phyloP scores from a whole-genome alignment of 441 rosid species.

The Pelargonium cotyledonis region DNA sequence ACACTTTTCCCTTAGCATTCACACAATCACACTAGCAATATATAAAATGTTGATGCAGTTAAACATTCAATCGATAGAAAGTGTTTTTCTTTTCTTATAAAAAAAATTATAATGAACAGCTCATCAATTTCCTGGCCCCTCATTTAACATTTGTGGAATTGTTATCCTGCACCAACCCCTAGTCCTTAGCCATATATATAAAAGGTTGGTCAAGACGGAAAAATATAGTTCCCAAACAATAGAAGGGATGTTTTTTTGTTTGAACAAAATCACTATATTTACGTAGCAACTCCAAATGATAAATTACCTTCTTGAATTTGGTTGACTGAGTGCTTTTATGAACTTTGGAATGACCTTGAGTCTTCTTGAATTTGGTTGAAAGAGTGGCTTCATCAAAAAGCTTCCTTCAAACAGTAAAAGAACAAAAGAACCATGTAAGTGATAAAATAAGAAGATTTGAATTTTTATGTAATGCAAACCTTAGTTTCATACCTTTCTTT shows the following conservation, averaged over 20 bases:
- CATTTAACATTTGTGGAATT: neutral
- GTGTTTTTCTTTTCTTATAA: neutral
- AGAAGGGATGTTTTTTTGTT: neutral
- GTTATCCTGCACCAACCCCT: too few relatives aligned
- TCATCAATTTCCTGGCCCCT: neutral
- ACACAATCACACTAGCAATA: too few relatives aligned
- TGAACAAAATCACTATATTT: neutral
- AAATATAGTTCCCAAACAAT: neutral
- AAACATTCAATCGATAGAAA: neutral
- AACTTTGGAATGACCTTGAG: neutral
- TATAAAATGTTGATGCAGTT: too few relatives aligned
- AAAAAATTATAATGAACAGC: neutral
- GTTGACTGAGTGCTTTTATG: neutral
- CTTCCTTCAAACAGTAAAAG: conserved; percentile 39
- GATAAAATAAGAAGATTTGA: neutral
- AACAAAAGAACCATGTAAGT: neutral
- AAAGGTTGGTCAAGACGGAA: too few relatives aligned
- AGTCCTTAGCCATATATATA: too few relatives aligned
- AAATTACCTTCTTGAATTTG: neutral
- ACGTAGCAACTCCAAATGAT: neutral
- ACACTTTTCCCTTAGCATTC: too few relatives aligned
- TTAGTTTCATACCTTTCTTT: conserved; percentile 42
- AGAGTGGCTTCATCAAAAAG: conserved; percentile 38
- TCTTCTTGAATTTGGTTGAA: conserved; percentile 25
- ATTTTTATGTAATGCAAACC: conserved; percentile 1